Percentiles rank a stretch among this genome's conserved stretches.
phyloP scores from a whole-genome alignment of 2,329 filamentous ascomycete genomes.

The Cladosporium cucumerinum region DNA sequence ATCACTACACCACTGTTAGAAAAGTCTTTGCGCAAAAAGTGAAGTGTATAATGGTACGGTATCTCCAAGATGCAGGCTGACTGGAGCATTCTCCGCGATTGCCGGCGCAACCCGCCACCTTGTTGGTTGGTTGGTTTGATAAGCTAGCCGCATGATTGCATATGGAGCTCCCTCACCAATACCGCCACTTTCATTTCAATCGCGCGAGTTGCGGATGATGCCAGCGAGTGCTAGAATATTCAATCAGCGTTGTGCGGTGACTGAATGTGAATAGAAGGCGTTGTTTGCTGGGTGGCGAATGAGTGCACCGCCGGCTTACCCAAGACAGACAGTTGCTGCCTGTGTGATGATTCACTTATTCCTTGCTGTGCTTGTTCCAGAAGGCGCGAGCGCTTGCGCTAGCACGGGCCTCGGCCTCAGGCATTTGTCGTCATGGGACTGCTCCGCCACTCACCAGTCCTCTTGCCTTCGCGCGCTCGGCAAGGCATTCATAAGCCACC shows the following conservation, averaged over 20 bases:
- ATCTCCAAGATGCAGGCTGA: neutral
- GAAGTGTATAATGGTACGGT: neutral
- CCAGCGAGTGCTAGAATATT: neutral
- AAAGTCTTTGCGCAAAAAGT: neutral
- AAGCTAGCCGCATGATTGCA: slow-evolving; percentile 16
- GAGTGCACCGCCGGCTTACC: neutral
- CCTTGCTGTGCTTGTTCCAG: neutral
- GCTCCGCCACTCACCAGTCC: slow-evolving; percentile 8
- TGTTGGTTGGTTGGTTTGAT: slow-evolving; percentile 9
- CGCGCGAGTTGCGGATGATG: neutral
- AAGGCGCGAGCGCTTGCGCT: neutral
- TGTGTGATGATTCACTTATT: slow-evolving; percentile 5
- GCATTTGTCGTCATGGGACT: neutral
- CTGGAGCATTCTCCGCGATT: slow-evolving; percentile 16
- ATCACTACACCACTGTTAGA: neutral
- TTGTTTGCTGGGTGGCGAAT: neutral
- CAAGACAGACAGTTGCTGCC: neutral
- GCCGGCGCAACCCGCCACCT: slow-evolving; percentile 13
- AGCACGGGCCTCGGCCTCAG: neutral
- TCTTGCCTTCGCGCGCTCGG: neutral
- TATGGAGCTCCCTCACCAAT: too few relatives aligned
- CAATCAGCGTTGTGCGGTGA: neutral
- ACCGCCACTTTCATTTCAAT: neutral
- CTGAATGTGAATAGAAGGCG: neutral
- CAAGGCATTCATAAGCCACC: too few relatives aligned